Base-by-base conservation (phyloP, 176 grass and related monocot species). In the Musa beccarii region DNA sequence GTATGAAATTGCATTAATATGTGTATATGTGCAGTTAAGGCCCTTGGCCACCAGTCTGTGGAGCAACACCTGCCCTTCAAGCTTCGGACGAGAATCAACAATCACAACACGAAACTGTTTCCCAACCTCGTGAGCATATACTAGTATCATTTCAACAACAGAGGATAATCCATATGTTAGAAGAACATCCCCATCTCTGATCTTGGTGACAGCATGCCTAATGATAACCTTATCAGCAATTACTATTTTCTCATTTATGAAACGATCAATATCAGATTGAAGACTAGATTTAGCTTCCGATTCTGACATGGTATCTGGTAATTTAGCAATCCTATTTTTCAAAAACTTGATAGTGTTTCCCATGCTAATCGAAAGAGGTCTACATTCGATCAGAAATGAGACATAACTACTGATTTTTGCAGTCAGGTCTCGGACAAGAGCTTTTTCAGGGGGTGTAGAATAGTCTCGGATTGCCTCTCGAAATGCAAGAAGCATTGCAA, bases 401-500 rank as follows among this genome's bases (percentile, higher is more conserved):
- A 96, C 82, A 53, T 83, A 89, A 51, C 80, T 84, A 71, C 80
- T 76, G 20, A 96, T 83, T 89, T 92, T 87, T 67, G 92, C 73
- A 64, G 77, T 83, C 66, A 96, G 56, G 81, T 96, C 88, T 64
- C 89, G 81, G 52, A 51, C 79, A 29, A 96, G 84, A 70, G 85
- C 80, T 86, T 92, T 96, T 66, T 63, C 65, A n/a, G 84, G 71
- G 56, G 92, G 92, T 26, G 82, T 87, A 17, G 83, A 81, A 68
- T 92, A 96, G 77, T 96, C 89, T 20, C 82, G 78, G 72, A 96
- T 91, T 80, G 89, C 82, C 50, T 91, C 86, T 68, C 51, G 82
- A 52, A 89, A 96, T 71, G 92, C 89, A 74, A 91, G 82, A 84
- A 96, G 89, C 92, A 96, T 92, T 78, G 86, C 89, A 73, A 89